phyloP scores from a whole-genome alignment of 768 basidiomycete species.

The Leccinum olivaceopallidum region DNA sequence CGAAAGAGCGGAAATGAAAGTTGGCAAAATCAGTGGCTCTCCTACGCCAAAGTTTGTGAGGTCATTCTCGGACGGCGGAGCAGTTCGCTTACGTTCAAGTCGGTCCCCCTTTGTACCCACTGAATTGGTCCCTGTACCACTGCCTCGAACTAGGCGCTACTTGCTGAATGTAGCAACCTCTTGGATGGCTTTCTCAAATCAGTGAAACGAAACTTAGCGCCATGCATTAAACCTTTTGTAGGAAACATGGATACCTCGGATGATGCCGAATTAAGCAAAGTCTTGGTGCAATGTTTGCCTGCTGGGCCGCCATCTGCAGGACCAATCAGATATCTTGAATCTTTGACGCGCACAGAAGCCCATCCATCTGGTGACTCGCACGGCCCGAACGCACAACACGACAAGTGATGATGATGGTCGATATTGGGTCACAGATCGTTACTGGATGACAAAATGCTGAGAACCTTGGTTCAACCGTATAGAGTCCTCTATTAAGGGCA shows the following conservation, averaged over 20 bases:
- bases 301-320: neutral
- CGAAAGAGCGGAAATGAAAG: constrained; percentile 6
- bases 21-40: neutral
- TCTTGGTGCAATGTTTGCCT: neutral
- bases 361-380: neutral
- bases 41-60: neutral
- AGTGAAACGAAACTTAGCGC: neutral
- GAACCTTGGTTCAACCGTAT: neutral
- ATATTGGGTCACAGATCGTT: neutral
- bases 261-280: neutral
- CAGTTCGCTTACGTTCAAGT: neutral
- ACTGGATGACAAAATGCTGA: neutral
- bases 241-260: neutral
- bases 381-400: neutral
- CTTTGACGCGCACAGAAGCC: neutral
- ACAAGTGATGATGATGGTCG: neutral
- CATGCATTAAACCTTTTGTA: neutral
- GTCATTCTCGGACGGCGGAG: neutral
- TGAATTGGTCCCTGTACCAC: neutral
- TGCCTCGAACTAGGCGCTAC: neutral
- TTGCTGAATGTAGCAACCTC: neutral
- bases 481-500: no score
- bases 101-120: neutral
- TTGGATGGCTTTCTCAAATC: neutral
- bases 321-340: neutral